Base-by-base conservation (phyloP, 768 basidiomycete species). In the Lactifluus subvellereus region DNA sequence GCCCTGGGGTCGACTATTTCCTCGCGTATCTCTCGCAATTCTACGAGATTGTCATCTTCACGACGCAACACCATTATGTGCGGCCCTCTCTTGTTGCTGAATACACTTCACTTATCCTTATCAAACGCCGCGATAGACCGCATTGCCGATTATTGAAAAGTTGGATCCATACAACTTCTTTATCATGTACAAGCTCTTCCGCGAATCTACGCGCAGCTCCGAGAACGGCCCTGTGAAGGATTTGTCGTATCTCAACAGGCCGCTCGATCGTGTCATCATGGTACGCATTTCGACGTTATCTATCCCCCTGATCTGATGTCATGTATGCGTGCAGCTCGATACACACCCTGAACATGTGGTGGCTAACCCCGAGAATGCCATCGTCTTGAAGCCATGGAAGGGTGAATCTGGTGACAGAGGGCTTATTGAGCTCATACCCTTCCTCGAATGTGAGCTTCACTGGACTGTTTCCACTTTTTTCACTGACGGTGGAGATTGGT, bases 1-100 rank as follows among this genome's bases (percentile, higher is more conserved):
- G 97, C 38, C 96, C 97, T 1, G 97, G 97, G 4, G 91, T 94
- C 16, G 97, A 99, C 72, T 98, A 99, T 76, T 99, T 99, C 83
- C 80, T 99, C 38, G 95, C 85, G 32, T 99, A 99, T 73, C 84
- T 99, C 53, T 92, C 94, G 0, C 96, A 98, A 71, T 99, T 98
- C 78, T 99, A 94, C 73, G 97, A 99, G 78, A 84, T 98, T 61
- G 96, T 98, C 38, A 79, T 99, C 58, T 99, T 98, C 77, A 98
- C 95, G 10, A 82, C 86, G 18, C 93, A 96, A 76, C 83, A 90
- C 60, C 80, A 83, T 70, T 98, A 96, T 74, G 95, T 96, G 67
- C 54, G 91, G 54, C 52, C 59, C 8, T 13, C 32, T 40, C 50
- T 64, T 49, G 58, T 35, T 6, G 40, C 50, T 27, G 40, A 52